Base-by-base conservation (phyloP, 768 basidiomycete species). In the Cytidiella melzeri region DNA sequence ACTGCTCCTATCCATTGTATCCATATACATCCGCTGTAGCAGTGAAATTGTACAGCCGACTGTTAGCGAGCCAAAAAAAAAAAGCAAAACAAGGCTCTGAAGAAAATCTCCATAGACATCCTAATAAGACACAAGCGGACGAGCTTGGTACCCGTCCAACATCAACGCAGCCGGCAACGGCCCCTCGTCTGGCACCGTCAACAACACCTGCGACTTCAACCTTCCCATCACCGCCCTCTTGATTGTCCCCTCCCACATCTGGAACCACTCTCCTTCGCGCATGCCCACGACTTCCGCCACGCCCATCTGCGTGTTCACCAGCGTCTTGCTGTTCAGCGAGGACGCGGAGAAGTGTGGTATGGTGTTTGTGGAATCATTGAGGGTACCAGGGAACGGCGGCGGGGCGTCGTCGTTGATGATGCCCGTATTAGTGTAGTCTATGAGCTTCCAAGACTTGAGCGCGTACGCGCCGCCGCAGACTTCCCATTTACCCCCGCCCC, bases 241-340 rank as follows among this genome's bases (percentile, higher is more conserved):
- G 47, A 93, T 87, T 1, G 79, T 71, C 21, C 70, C 71, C 58
- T 91, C 85, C 87, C 90, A 92, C 46, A 70, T 70, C 61, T 73
- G 75, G 62, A 90, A 85, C 89, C 89, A 93, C 53, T 84, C 77
- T 6, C 81, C 84, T 64, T 92, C 91, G 52, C 73, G 73, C 48
- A 79, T 58, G 4, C 89, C 90, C 1, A 80, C 59, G 7, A 79
- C 55, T 58, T 69, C 67, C 53, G 68, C 69, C 41, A 63, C 37
- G 56, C 64, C 50, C 9, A 7, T 7, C 30, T 7, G 30, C 50
- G 58, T 53, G n/a, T 47, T 27, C 54, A 64, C 41, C 69, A 76
- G 48, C 52, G 56, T 37, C 47, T 46, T 47, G 28, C 49, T 27
- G 25, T 5, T 20, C 24, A n/a, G 26, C 45, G 23, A 13, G n/a